Base-by-base conservation (phyloP, 371 early-diverging fungal genomes). In the Vairimorpha ceranae region DNA sequence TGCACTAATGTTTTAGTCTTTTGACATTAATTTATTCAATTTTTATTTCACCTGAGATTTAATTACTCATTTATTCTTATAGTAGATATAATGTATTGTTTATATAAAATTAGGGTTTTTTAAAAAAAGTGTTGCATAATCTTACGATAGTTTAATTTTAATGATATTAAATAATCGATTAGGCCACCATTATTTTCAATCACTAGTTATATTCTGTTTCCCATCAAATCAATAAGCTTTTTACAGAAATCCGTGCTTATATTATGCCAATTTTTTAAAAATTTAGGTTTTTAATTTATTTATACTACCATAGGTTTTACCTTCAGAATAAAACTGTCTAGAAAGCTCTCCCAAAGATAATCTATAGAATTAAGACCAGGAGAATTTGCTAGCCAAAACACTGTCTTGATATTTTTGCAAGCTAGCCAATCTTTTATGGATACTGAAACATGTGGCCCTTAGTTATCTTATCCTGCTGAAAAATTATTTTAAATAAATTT, bases 371-470 rank as follows among this genome's bases (percentile, higher is more conserved):
- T 41, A 10, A 41, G 15, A 41, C 15, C 41, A 7, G 10, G 41
- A 41, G 41, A 41, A 41, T 10, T 10, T 10, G 41, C 7, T 10
- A 15, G 41, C 7, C 41, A 41, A 15, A n/a, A 23, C 14, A 52
- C n/a, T 52, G 6, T 52, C 23, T 52, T 7, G 23, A 52, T 52
- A 14, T 10, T n/a, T n/a, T 52, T n/a, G 52, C 41, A 41, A 14
- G n/a, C 14, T 23, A 52, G 14, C 7, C n/a, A n/a, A n/a, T n/a
- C n/a, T 52, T 52, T 52, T n/a, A 19, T 52, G 12, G 52, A 52
- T 52, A n/a, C 7, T n/a, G 52, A 52, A 52, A 52, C 52, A 52
- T 52, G 52, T n/a, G 52, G n/a, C n/a, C 52, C n/a, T 52, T 6
- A 6, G 23, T 52, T 52, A 52, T 52, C 52, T 19, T 52, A 19